A percentile compares a stretch with the other conserved stretches of the same genome.
Conservation (phyloP, 1,284 basidiomycete genomes). For the Moesziomyces antarcticus region DNA sequence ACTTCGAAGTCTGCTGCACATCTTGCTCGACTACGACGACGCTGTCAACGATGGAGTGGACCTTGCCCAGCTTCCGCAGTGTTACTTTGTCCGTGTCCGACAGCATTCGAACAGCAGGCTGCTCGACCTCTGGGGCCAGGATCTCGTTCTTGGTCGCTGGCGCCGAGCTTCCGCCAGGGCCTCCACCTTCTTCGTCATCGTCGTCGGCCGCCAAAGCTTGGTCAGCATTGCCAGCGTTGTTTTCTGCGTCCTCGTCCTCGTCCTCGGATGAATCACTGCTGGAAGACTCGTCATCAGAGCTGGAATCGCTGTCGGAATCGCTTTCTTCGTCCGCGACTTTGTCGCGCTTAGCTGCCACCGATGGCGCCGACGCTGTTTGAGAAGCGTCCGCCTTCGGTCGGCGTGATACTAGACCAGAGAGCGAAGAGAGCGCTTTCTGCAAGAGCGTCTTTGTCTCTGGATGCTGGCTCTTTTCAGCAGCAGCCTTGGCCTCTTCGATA, state of each 20-base stretch:
- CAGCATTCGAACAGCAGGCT: constrained; percentile 35
- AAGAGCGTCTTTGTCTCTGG: constrained; percentile 34
- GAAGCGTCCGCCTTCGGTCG: constrained; percentile 14
- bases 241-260: constrained; percentile 17
- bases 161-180: constrained; percentile 8
- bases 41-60: constrained; percentile 63
- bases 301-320: constrained; percentile 11
- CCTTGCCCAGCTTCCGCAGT: constrained; percentile 48
- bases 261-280: constrained; percentile 34
- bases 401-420: constrained; percentile 35
- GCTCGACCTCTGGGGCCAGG: constrained; percentile 40
- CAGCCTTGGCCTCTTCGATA: constrained; percentile 32
- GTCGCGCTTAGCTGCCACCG: background rate
- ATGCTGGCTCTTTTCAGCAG: constrained; percentile 36
- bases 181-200: constrained; percentile 48
- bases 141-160: constrained; percentile 63
- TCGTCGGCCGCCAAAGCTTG: constrained; percentile 18
- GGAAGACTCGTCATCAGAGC: constrained; percentile 25
- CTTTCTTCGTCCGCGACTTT: constrained; percentile 7
- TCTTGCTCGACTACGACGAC: constrained; percentile 64
- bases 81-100: constrained; percentile 36
- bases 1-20: constrained; percentile 18
- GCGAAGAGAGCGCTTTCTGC: constrained; percentile 37
- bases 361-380: constrained; percentile 1
- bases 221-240: constrained; percentile 3